Percentiles rank a stretch among this genome's conserved stretches.
These are phyloP conservation scores for Wickerhamomyces sp. DNA, from an alignment of 1,139 yeast genomes.

Conservation along the genomic window DNA sequence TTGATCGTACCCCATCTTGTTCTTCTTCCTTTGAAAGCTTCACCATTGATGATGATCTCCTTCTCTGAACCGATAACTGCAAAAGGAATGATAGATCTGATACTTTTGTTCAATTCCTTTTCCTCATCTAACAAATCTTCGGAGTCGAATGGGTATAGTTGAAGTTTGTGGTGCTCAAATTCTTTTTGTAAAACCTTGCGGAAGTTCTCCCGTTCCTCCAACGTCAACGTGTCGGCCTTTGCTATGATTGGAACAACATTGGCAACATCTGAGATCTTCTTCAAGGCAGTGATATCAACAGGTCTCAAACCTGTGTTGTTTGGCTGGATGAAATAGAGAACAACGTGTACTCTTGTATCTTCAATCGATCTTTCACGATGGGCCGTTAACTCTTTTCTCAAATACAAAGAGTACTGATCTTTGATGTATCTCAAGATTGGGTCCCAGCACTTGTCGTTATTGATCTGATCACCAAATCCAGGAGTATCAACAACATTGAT, in stretches of 20 bases:
- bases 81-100: conserved; percentile 81
- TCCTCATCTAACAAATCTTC: conserved; percentile 75
- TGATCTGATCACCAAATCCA: conserved; percentile 95
- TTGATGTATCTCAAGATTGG: conserved; percentile 92
- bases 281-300: conserved; percentile 78
- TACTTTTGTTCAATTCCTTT: conserved; percentile 70
- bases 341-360: conserved; percentile 95
- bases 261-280: conserved; percentile 81
- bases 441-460: conserved; percentile 96
- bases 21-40: conserved; percentile 80
- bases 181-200: conserved; percentile 75
- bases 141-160: conserved; percentile 81
- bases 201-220: conserved; percentile 75
- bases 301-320: conserved; percentile 76
- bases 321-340: conserved; percentile 87
- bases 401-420: conserved; percentile 91
- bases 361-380: conserved; percentile 79
- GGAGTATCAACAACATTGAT: conserved; percentile 93
- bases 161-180: conserved; percentile 66
- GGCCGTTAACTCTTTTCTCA: conserved; percentile 94
- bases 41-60: conserved; percentile 69
- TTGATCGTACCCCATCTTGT: conserved; percentile 91
- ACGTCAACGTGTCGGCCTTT: conserved; percentile 82
- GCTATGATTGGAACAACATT: conserved; percentile 96
- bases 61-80: conserved; percentile 93